phyloP scores from a whole-genome alignment of 495 filamentous ascomycete species.

The Penicillium ochrochloron region DNA sequence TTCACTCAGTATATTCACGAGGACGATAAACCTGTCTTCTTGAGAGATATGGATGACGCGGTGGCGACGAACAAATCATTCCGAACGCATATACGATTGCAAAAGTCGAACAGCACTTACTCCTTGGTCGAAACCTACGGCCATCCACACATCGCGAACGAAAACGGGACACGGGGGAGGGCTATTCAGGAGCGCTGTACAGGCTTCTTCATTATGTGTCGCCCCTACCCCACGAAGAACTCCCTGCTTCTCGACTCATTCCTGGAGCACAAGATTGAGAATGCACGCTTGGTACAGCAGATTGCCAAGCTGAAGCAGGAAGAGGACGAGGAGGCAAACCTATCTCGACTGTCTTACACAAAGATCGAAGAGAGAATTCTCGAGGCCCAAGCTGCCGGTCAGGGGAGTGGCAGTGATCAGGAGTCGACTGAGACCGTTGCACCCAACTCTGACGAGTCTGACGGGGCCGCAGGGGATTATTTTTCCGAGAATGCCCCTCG shows the following conservation, averaged over 20 bases:
- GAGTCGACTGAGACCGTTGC: conserved; percentile 53
- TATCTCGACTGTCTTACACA: conserved; percentile 21
- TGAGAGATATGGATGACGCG: conserved; percentile 87
- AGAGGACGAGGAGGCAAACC: conserved; percentile 75
- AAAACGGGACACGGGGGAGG: conserved; percentile 52
- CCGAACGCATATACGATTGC: conserved; percentile 88
- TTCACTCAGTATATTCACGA: conserved; percentile 83
- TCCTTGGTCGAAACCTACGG: conserved; percentile 87
- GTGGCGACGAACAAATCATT: conserved; percentile 80
- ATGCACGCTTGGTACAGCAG: conserved; percentile 81
- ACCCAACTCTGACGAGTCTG: conserved; percentile 73
- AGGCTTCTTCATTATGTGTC: conserved; percentile 91
- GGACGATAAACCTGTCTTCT: conserved; percentile 85
- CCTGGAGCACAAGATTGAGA: conserved; percentile 96
- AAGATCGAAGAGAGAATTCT: conserved; percentile 15
- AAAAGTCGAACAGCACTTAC: conserved; percentile 72
- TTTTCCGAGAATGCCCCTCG: conserved; percentile 78
- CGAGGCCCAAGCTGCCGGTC: conserved; percentile 12
- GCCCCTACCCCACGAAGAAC: conserved; percentile 90
- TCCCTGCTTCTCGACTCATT: conserved; percentile 87
- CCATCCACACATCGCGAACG: conserved; percentile 84
- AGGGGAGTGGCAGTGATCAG: conserved; percentile 31
- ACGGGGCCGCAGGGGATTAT: conserved; percentile 71
- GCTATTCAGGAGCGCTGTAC: conserved; percentile 71
- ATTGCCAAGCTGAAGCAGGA: conserved; percentile 86